phyloP scores from a whole-genome alignment of 2,329 filamentous ascomycete species.

The Beauveria sp. region DNA sequence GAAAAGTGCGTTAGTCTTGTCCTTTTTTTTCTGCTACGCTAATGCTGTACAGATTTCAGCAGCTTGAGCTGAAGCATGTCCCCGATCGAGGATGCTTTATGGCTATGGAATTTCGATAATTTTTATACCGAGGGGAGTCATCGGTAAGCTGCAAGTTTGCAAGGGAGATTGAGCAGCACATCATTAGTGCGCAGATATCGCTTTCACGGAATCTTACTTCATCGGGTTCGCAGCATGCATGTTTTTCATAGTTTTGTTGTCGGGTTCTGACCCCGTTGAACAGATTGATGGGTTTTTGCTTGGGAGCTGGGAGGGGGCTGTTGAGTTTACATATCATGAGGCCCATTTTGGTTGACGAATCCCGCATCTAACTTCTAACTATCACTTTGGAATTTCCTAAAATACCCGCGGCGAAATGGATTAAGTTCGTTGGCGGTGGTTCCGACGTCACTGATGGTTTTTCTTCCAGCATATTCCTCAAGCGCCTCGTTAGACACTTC shows the following conservation, averaged over 20 bases:
- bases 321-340: constrained; percentile 8
- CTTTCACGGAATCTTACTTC: neutral
- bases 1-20: constrained; percentile 66
- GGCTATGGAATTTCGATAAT: constrained; percentile 69
- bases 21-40: neutral
- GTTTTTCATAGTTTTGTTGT: neutral
- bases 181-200: neutral
- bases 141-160: neutral
- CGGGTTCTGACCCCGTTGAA: neutral
- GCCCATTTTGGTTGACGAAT: constrained; percentile 1
- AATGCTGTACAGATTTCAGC: constrained; percentile 64
- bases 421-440: constrained; percentile 52
- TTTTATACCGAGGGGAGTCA: neutral
- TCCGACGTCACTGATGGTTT: constrained; percentile 28
- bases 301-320: neutral
- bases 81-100: constrained; percentile 75
- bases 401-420: constrained; percentile 52
- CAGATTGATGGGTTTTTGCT: constrained; percentile 5
- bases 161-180: neutral
- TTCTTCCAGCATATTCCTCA: constrained; percentile 24
- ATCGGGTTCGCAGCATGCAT: constrained; percentile 3
- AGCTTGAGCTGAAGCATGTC: constrained; percentile 84
- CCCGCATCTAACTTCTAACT: constrained; percentile 17
- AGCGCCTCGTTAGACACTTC: constrained; percentile 42
- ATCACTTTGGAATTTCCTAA: constrained; percentile 42